Evolutionary conservation across 2,329 filamentous ascomycete genomes (phyloP), one percentile per base, ranked within the genome.

Genomic region (Cordyceps tenuipes): DNA sequence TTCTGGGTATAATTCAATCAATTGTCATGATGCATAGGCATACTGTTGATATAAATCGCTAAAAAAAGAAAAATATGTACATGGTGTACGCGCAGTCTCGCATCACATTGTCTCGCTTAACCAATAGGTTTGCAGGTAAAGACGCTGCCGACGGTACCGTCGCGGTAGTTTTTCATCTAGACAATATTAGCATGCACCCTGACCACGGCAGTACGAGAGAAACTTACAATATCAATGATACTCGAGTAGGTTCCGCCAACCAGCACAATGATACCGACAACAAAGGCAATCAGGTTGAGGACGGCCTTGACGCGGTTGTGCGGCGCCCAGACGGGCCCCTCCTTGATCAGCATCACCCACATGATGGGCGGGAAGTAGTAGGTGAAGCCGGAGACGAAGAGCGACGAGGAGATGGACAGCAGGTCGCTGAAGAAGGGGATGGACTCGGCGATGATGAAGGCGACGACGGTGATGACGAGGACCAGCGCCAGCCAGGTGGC

Each of bases 381-480:
- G 34, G 75, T 75, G 56, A 73, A 73, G 41, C 71, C 71, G 7
- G 78, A 80, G 65, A 81, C 72, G 68, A 81, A 81, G 34, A 81
- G 75, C 2, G 77, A 73, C 2, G 78, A 80, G 52, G 70, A 75
- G 67, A 81, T 77, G 60, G 77, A 76, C n/a, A 91, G 73, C 49
- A 91, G 75, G 54, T 87, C 78, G 63, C 82, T 82, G 75, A 91
- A 92, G 69, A 86, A 85, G 3, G 89, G 89, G 49, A 91, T 87
- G 0, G 85, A 82, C 67, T 88, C 83, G 15, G 88, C 87, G 64
- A 91, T 85, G 64, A 91, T 70, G 80, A 85, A 91, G 4, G 85
- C 85, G 13, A 88, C 57, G 12, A 87, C 56, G 75, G 87, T 91
- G 48, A 87, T 70, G 52, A 70, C 64, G 1, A 78, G 71, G 31